Conservation (phyloP, 257 asterid species). For the Jacaranda copaia region DNA sequence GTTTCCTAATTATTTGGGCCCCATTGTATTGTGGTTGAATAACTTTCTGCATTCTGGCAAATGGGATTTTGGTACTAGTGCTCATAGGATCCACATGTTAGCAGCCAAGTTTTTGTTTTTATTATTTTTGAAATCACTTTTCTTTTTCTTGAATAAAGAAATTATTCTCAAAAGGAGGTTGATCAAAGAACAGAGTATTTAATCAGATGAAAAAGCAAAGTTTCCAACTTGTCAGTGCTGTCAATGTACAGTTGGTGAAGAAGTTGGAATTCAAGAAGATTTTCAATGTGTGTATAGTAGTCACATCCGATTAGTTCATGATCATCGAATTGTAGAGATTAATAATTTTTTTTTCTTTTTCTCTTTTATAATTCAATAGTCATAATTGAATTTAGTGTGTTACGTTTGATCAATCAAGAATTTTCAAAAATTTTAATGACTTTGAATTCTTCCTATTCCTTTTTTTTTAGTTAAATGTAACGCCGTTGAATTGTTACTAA, state of each 20-base stretch:
- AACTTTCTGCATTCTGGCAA: background rate
- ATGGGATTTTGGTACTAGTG: background rate
- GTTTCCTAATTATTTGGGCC: constrained; percentile 8
- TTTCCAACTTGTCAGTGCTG: constrained; percentile 29
- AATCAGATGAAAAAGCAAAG: constrained; percentile 28
- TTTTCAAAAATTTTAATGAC: no score
- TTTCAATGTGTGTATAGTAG: no score
- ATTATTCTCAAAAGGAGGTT: background rate
- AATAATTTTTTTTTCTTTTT: no score
- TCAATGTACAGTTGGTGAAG: constrained; percentile 19
- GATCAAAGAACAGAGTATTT: constrained; percentile 29
- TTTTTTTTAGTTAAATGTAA: no score
- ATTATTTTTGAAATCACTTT: background rate
- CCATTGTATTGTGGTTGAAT: background rate
- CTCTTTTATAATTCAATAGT: no score
- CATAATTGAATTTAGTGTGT: no score
- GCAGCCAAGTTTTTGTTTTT: background rate
- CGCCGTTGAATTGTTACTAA: no score
- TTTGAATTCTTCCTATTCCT: no score
- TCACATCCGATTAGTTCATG: no score
- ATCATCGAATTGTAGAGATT: no score
- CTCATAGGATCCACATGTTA: constrained; percentile 15
- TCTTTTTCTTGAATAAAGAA: constrained; percentile 5
- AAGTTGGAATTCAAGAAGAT: background rate
- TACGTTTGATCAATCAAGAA: no score